phyloP scores from a whole-genome alignment of 2,329 filamentous ascomycete species.

The Torrubiella hemipterigena region DNA sequence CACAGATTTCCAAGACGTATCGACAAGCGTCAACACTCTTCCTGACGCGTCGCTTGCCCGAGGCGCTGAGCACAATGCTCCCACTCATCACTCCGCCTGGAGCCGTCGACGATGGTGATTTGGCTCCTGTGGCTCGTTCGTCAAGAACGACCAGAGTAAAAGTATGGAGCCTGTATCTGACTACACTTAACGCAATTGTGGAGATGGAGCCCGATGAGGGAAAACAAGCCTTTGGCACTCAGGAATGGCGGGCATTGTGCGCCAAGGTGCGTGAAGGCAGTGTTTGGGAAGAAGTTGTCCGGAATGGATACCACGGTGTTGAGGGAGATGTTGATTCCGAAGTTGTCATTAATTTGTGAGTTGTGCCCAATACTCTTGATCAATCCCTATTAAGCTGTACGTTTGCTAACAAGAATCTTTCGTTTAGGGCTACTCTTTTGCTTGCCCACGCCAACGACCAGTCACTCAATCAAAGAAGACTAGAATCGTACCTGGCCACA shows the following conservation, averaged over 20 bases:
- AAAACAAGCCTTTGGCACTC: slow-evolving; percentile 73
- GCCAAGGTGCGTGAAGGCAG: slow-evolving; percentile 76
- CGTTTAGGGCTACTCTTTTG: slow-evolving; percentile 66
- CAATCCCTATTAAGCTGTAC: too few species aligned
- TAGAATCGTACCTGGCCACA: slow-evolving; percentile 81
- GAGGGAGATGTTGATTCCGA: slow-evolving; percentile 91
- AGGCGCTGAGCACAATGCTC: slow-evolving; percentile 74
- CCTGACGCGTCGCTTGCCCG: slow-evolving; percentile 82
- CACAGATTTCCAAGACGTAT: slow-evolving; percentile 81
- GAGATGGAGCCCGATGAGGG: slow-evolving; percentile 86
- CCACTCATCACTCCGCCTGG: slow-evolving; percentile 60
- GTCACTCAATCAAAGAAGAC: slow-evolving; percentile 67
- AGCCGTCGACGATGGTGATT: slow-evolving; percentile 36
- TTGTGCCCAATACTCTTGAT: too few species aligned
- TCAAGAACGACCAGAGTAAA: slow-evolving; percentile 80
- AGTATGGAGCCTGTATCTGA: slow-evolving; percentile 94
- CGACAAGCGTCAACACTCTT: slow-evolving; percentile 90
- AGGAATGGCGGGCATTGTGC: slow-evolving; percentile 74
- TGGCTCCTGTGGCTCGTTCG: slow-evolving; percentile 66
- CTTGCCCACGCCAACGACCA: slow-evolving; percentile 84
- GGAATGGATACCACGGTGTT: slow-evolving; percentile 73
- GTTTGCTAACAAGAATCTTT: too few species aligned
- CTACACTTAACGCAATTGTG: slow-evolving; percentile 79
- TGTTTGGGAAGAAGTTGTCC: slow-evolving; percentile 90
- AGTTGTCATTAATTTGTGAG: slow-evolving; percentile 79